These are phyloP conservation scores for Plantago major DNA, from an alignment of 257 asterid genomes.

Conservation along the genomic window DNA sequence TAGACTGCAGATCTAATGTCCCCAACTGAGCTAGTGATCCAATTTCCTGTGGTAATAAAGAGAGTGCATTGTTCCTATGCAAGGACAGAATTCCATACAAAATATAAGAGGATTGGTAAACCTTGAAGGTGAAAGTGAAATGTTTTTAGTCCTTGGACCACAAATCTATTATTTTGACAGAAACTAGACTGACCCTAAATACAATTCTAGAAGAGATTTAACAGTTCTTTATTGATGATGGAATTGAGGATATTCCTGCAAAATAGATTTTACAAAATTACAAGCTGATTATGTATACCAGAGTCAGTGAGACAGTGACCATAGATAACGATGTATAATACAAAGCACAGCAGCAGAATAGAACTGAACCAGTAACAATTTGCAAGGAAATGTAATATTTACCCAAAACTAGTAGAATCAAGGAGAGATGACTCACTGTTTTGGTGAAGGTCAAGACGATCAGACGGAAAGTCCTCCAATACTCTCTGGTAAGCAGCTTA, in stretches of 20 bases:
- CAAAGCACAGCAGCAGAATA: not conserved
- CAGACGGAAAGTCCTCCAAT: conserved; percentile 78
- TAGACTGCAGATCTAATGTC: conserved; percentile 93
- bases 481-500: conserved; percentile 69
- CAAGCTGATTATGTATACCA: not conserved
- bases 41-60: conserved; percentile 76
- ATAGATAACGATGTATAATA: conserved; percentile 15
- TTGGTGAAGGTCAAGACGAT: conserved; percentile 87
- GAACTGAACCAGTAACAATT: conserved; percentile 6
- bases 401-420: conserved; percentile 6
- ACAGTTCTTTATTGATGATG: conserved; percentile 77
- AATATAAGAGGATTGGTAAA: conserved; percentile 5
- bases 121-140: conserved; percentile 11
- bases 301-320: not conserved
- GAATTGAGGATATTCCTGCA: conserved; percentile 85
- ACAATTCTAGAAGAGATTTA: conserved; percentile 80
- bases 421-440: conserved; percentile 62
- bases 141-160: conserved; percentile 8
- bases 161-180: conserved; percentile 8
- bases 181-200: conserved; percentile 63
- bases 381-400: not conserved
- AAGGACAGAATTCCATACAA: conserved; percentile 22
- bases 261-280: conserved; percentile 14
- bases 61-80: conserved; percentile 61
- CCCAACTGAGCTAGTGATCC: conserved; percentile 73